Evolutionary conservation across 805 yeast genomes (phyloP).

Genomic region (Hanseniaspora singularis): DNA sequence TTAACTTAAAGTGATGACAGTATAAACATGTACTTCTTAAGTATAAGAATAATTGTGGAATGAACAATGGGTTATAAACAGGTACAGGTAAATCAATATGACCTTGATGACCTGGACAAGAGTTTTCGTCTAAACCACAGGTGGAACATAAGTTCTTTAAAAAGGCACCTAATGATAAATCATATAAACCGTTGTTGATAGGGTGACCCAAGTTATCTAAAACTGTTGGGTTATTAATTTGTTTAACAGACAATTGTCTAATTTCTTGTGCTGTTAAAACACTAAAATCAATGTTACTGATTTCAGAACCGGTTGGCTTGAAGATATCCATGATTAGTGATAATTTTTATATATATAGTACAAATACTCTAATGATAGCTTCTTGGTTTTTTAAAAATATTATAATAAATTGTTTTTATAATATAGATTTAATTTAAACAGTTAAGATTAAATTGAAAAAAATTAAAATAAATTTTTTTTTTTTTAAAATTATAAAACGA

Average conservation of each 20-base stretch:
- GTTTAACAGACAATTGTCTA: constrained; percentile 80
- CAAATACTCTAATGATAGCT: too few relatives aligned
- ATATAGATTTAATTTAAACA: too few relatives aligned
- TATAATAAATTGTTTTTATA: too few relatives aligned
- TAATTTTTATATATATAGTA: background rate
- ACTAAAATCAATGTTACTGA: constrained; percentile 83
- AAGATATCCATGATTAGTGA: constrained; percentile 70
- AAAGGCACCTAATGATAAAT: constrained; percentile 90
- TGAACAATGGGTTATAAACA: constrained; percentile 87
- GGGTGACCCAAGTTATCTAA: constrained; percentile 95
- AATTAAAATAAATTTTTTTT: too few relatives aligned
- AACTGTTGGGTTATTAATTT: constrained; percentile 89
- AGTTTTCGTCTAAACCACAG: constrained; percentile 87
- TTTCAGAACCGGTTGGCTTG: constrained; percentile 90
- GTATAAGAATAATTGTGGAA: constrained; percentile 76
- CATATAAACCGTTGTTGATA: constrained; percentile 83
- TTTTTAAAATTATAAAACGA: too few relatives aligned
- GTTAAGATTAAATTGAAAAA: too few relatives aligned
- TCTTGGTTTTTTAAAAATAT: too few relatives aligned
- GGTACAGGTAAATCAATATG: constrained; percentile 95
- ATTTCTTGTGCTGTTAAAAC: constrained; percentile 73
- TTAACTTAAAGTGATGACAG: constrained; percentile 77
- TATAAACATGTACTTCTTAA: constrained; percentile 77
- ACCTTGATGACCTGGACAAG: constrained; percentile 97
- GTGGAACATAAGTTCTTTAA: constrained; percentile 80